Evolutionary conservation across 2,329 filamentous ascomycete species (phyloP).

Genomic region (Phyllosticta citrichinensis): DNA sequence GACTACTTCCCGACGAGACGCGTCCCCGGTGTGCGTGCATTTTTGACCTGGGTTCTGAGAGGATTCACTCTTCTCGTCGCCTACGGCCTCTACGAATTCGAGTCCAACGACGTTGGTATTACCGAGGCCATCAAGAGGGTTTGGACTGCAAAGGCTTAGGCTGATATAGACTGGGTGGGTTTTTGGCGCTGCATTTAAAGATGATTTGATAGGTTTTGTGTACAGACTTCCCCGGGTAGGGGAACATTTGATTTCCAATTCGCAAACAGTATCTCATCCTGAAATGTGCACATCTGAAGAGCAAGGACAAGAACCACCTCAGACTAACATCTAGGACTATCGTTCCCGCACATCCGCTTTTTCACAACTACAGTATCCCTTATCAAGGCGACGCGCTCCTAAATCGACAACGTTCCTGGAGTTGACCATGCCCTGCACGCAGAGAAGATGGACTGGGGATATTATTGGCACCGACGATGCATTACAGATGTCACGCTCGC

Average conservation of each 20-base stretch:
- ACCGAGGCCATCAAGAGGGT: conserved; percentile 81
- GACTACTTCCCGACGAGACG: conserved; percentile 77
- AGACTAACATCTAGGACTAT: too few relatives aligned
- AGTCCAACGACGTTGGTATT: conserved; percentile 94
- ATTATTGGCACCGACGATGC: too few relatives aligned
- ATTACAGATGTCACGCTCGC: too few relatives aligned
- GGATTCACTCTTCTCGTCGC: conserved; percentile 69
- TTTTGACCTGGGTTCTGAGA: conserved; percentile 71
- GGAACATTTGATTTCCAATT: not conserved
- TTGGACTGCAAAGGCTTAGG: conserved; percentile 57
- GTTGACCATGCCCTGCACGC: too few relatives aligned
- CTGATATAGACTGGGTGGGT: not conserved
- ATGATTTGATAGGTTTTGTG: not conserved
- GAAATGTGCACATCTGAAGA: not conserved
- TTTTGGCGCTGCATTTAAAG: not conserved
- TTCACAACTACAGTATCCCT: too few relatives aligned
- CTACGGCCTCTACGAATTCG: conserved; percentile 91
- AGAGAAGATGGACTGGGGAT: too few relatives aligned
- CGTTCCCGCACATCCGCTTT: too few relatives aligned
- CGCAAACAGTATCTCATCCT: not conserved
- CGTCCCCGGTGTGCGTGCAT: conserved; percentile 56
- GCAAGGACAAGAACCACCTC: too few relatives aligned
- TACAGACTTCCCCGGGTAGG: not conserved
- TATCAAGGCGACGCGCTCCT: too few relatives aligned
- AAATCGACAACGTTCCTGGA: too few relatives aligned